Percentiles rank a stretch among this genome's conserved stretches.
Evolutionary conservation across 495 filamentous ascomycete species (phyloP).

Genomic region (Lophiotrema nucula): DNA sequence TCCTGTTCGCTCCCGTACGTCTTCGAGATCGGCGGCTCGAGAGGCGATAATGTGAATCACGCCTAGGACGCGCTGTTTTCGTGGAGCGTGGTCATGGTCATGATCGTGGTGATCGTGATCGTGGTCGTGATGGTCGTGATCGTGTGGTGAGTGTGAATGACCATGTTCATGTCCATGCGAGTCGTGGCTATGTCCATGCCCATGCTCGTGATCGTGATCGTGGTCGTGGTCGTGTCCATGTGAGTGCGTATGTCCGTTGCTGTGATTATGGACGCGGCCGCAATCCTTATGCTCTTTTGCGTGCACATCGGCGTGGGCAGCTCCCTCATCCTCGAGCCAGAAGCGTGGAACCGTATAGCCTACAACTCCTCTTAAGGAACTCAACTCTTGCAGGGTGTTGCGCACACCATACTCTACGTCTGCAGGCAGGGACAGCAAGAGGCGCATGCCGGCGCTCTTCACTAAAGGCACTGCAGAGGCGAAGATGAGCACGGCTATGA

Average conservation of each 20-base stretch:
- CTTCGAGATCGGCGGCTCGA: constrained; percentile 38
- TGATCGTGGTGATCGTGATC: constrained; percentile 4
- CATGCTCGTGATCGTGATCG: constrained; percentile 4
- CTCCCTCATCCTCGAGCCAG: constrained; percentile 79
- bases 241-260: constrained; percentile 2
- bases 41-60: constrained; percentile 45
- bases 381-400: constrained; percentile 79
- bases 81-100: constrained; percentile 12
- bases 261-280: constrained; percentile 35
- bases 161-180: constrained; percentile 23
- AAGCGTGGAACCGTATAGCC: constrained; percentile 88
- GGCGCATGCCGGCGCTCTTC: constrained; percentile 71
- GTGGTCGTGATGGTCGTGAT: constrained; percentile 3
- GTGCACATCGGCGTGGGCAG: constrained; percentile 37
- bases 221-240: constrained; percentile 9
- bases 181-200: constrained; percentile 13
- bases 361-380: constrained; percentile 76
- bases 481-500: constrained; percentile 92
- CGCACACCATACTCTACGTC: constrained; percentile 87
- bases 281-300: constrained; percentile 35
- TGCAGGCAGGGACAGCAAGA: constrained; percentile 80
- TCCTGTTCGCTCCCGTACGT: constrained; percentile 41
- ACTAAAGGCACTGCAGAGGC: constrained; percentile 85
- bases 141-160: too few species aligned
- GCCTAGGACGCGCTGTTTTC: constrained; percentile 38